Evolutionary conservation across 192 early-diverging fungal genomes (phyloP), one percentile per base, ranked within the genome.

Genomic region (Coemansia sp.): DNA sequence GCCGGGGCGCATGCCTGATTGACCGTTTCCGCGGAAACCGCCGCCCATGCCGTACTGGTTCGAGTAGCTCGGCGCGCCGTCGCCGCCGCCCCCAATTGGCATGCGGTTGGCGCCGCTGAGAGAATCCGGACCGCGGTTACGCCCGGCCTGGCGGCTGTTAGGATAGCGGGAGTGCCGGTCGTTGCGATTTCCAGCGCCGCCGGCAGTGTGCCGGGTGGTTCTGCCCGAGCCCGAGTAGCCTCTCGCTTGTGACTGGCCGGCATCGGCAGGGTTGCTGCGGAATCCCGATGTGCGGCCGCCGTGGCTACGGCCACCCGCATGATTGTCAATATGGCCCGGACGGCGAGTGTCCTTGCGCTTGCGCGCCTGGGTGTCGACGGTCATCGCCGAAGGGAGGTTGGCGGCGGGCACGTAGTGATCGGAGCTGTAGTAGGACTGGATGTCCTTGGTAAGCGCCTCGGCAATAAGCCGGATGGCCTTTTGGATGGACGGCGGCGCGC

Each of bases 301-400:
- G 8, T 49, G 48, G n/a, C 21, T 26, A 8, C 59, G 52, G 32
- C 39, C 23, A 32, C 58, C 50, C 5, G 28, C 25, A 42, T 62
- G 34, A 15, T 43, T 17, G 31, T 67, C 58, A 46, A 10, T 40
- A n/a, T 62, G 42, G 15, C 74, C 62, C 27, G 39, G 43, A 2
- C 62, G 55, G 41, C 56, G 65, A 14, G 17, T 19, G 28, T 66
- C 63, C 49, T 61, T 66, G 52, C 68, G 62, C 53, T 67, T 70
- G 47, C 74, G 68, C 26, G 20, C 39, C 40, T 70, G 50, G 0
- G 64, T 77, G 29, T 77, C 68, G 2, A 77, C 63, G 14, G 68
- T 70, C 74, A 77, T 77, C 3, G 74, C 74, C 5, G 74, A 77
- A 8, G 67, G 67, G 14, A 77, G 59, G 35, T 60, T 66, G 3